Percentiles rank a stretch among this genome's conserved stretches.
phyloP scores from a whole-genome alignment of 2,329 filamentous ascomycete genomes.

The Penicillium verrucosum region DNA sequence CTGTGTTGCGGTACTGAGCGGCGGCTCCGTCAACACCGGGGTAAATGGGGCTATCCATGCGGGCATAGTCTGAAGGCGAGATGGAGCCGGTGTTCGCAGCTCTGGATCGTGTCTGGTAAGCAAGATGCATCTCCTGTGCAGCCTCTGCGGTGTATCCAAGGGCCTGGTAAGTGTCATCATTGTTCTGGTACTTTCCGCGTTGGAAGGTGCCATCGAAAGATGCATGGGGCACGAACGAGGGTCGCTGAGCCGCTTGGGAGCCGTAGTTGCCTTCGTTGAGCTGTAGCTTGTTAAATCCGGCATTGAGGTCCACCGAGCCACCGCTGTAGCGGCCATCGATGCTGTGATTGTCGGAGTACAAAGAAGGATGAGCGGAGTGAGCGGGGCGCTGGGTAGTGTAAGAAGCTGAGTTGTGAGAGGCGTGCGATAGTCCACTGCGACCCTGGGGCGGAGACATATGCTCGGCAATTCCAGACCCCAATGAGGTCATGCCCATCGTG shows the following conservation, averaged over 20 bases:
- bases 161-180: slow-evolving; percentile 32
- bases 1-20: slow-evolving; percentile 43
- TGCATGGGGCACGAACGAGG: slow-evolving; percentile 31
- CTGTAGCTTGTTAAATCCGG: slow-evolving; percentile 36
- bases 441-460: slow-evolving; percentile 25
- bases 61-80: slow-evolving; percentile 48
- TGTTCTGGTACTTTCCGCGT: slow-evolving; percentile 42
- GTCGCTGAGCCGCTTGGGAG: slow-evolving; percentile 31
- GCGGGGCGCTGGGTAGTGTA: slow-evolving; percentile 33
- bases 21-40: slow-evolving; percentile 46
- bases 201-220: slow-evolving; percentile 48
- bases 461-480: slow-evolving; percentile 31
- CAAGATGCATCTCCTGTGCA: slow-evolving; percentile 31
- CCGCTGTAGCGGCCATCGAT: slow-evolving; percentile 30
- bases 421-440: slow-evolving; percentile 32
- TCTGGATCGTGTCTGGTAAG: slow-evolving; percentile 41
- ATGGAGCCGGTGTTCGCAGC: slow-evolving; percentile 45
- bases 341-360: slow-evolving; percentile 39
- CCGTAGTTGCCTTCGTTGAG: slow-evolving; percentile 35
- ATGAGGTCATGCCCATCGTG: slow-evolving; percentile 29
- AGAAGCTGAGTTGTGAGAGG: slow-evolving; percentile 36
- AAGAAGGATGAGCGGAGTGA: slow-evolving; percentile 39
- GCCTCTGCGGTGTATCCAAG: slow-evolving; percentile 29
- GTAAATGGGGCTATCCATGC: slow-evolving; percentile 47
- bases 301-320: slow-evolving; percentile 31